A percentile compares a stretch with the other conserved stretches of the same genome.
phyloP scores from a whole-genome alignment of 441 rosid species.

The Pelargonium exstipulatum region DNA sequence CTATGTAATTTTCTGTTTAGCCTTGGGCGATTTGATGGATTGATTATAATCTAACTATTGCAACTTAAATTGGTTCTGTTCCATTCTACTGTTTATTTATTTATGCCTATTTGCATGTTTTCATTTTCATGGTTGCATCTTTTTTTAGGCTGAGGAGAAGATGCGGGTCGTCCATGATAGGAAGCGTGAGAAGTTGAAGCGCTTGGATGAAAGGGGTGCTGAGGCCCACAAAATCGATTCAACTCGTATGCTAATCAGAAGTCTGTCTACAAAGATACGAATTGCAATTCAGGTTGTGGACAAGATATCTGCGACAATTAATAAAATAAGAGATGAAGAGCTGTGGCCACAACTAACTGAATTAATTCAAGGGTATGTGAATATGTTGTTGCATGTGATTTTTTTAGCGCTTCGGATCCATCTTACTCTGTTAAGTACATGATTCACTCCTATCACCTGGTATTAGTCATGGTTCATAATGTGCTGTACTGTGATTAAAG shows the following conservation, averaged over 20 bases:
- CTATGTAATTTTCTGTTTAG: neutral
- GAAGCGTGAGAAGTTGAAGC: slow-evolving; percentile 64
- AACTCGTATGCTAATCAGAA: slow-evolving; percentile 47
- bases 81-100: neutral
- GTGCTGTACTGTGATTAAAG: neutral
- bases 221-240: slow-evolving; percentile 59
- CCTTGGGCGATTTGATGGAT: slow-evolving; percentile 9
- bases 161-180: slow-evolving; percentile 68
- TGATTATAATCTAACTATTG: neutral
- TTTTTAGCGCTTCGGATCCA: neutral
- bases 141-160: slow-evolving; percentile 76
- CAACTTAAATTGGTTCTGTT: neutral
- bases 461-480: neutral
- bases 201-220: slow-evolving; percentile 71
- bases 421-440: neutral
- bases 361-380: slow-evolving; percentile 78
- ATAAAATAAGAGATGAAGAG: slow-evolving; percentile 92
- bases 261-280: slow-evolving; percentile 69
- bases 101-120: slow-evolving; percentile 5
- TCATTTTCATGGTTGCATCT: slow-evolving; percentile 6
- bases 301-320: slow-evolving; percentile 71
- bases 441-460: neutral
- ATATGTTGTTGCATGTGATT: slow-evolving; percentile 6
- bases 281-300: slow-evolving; percentile 87
- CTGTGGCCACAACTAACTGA: slow-evolving; percentile 85